Evolutionary conservation across 116 monocot genomes (phyloP), one percentile per base, ranked within the genome.

Genomic region (Thalassia testudinum): DNA sequence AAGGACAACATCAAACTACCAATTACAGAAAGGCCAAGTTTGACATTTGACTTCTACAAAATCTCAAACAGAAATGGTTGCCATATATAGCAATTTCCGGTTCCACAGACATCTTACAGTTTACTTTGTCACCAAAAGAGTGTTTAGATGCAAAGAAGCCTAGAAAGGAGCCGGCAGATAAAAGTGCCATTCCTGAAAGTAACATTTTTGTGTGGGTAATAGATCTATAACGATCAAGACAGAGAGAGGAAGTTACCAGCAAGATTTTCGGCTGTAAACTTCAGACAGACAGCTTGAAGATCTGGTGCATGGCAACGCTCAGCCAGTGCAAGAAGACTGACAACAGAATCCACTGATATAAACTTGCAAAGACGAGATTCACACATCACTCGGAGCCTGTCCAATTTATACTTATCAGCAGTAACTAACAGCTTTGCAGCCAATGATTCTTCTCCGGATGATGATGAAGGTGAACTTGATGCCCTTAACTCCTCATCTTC

Each of bases 181-280:
- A n/a, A n/a, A n/a, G n/a, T n/a, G n/a, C n/a, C n/a, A n/a, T n/a
- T n/a, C n/a, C n/a, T n/a, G n/a, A n/a, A n/a, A n/a, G n/a, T n/a
- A n/a, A n/a, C n/a, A n/a, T n/a, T n/a, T n/a, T n/a, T n/a, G n/a
- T n/a, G n/a, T n/a, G n/a, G n/a, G n/a, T n/a, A n/a, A n/a, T n/a
- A n/a, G n/a, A n/a, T n/a, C n/a, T n/a, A n/a, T n/a, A 34, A 34
- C 30, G 30, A 34, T 34, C 30, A 45, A 45, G 4, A 5, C 10
- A 81, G 62, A 68, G 43, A 55, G 12, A 21, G 52, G 21, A 37
- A 29, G 37, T 53, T 70, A 95, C 93, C 93, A 81, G 78, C 66
- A 70, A 95, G 93, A 48, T 95, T 87, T 67, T 87, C 95, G 47
- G 95, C 95, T 56, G 78, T 71, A 63, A 87, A 95, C 71, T 81